Evolutionary conservation across 2,329 filamentous ascomycete species (phyloP), one percentile per base, ranked within the genome.

Genomic region (Verticillium nonalfalfae): DNA sequence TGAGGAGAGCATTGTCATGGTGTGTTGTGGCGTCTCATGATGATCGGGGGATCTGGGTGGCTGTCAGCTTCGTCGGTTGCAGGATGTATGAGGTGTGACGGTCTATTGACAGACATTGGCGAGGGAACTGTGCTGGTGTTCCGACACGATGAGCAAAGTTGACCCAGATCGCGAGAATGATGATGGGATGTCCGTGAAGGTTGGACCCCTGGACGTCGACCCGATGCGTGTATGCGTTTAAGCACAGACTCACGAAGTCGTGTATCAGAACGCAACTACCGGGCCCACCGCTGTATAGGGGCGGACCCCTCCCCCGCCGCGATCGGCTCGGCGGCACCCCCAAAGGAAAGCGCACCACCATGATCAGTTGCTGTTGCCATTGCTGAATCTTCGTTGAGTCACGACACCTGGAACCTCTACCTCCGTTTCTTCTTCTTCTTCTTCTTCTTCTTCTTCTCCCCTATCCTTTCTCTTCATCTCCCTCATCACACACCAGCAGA

Each of bases 371-470:
- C n/a, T 13, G 36, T 52, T 59, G 14, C n/a, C 14, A 45, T 52
- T 59, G 40, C 59, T 54, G 36, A 50, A 33, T 59, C 62, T 59
- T 59, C 26, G 57, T 62, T 63, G 61, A 58, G 58, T 64, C 61
- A 66, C 61, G 59, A 59, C 63, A 21, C 26, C 26, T 26, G 26
- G 26, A 26, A 26, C 26, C 26, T 26, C 26, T 26, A 4, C 26
- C 26, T 26, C 26, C 26, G 26, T 57, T 15, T 31, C 36, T 57
- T 11, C 58, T 45, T 45, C 21, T 3, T 57, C 31, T 15, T 31
- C 36, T 57, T 11, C 58, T 45, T 45, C 21, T 3, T 57, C 31
- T 55, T 50, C 18, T 60, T 26, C 56, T 54, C 59, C 59, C 15
- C 13, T 14, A 3, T 14, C 18, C 21, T 56, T 56, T 26, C 39